Base-by-base conservation (phyloP, 2,329 filamentous ascomycete species). In the Aspergillus thermomutatus region DNA sequence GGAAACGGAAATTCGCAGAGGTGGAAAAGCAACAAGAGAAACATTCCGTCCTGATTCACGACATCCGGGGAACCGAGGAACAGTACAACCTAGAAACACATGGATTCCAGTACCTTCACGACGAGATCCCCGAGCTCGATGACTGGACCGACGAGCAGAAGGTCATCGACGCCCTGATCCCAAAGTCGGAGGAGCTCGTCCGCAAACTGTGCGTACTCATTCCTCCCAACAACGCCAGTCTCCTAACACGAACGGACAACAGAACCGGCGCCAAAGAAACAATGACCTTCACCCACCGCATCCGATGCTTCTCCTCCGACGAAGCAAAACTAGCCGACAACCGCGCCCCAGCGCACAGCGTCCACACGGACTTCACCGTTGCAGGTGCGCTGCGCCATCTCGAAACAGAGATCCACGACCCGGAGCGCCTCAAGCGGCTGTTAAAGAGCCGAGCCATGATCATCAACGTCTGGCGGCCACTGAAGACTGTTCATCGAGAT, bases 391-490 rank as follows among this genome's bases (percentile, higher is more conserved):
- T 37, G 5, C 14, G 31, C 5, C 31, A 37, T 37, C 31, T 37
- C 6, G 31, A 37, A n/a, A 17, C 6, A 1, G 2, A 7, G 5
- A 1, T 37, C 31, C 5, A 5, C 31, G 31, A 37, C 5, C 14
- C 14, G 2, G 31, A 37, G 31, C 31, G 31, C 31, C 14, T 54
- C 17, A 43, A 56, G 8, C 55, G 48, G 10, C 49, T 62, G 19
- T 49, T 62, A 8, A 34, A 52, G 11, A 41, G 56, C 17, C 59
- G 60, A 9, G 51, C 63, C 10, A 21, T 61, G 47, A 53, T 58
- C 31, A 53, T 70, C 31, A 66, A 65, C 54, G 64, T 66, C 23
- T 68, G 62, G 64, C 59, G 66, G 26, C 62, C 66, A 2, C 52
- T 67, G 43, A 63, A 66, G 52, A 58, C 59, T 0, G 59, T 69